These are phyloP conservation scores for Alternaria solani DNA, from an alignment of 2,329 filamentous ascomycete species.

Conservation along the genomic window DNA sequence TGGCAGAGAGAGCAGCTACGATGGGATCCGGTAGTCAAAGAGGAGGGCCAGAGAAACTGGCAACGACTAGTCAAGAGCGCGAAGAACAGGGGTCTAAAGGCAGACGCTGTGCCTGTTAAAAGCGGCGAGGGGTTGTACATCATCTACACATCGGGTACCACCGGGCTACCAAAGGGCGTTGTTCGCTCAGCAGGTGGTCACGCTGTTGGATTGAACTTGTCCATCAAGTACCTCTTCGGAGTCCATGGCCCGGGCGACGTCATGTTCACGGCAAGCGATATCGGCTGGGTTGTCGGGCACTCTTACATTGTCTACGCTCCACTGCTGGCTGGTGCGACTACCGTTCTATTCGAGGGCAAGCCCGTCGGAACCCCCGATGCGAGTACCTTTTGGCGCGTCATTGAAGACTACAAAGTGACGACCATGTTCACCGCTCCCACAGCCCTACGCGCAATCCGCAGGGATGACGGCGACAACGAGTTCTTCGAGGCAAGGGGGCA, in stretches of 20 bases:
- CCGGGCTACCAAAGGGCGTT: constrained; percentile 83
- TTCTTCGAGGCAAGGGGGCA: constrained; percentile 70
- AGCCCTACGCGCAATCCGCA: constrained; percentile 84
- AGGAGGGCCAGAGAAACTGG: constrained; percentile 80
- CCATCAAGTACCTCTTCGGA: constrained; percentile 82
- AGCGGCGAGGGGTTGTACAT: constrained; percentile 86
- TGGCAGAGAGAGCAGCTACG: constrained; percentile 82
- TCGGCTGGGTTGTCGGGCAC: constrained; percentile 86
- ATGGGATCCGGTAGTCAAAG: constrained; percentile 74
- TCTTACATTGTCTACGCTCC: constrained; percentile 88
- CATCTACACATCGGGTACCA: constrained; percentile 87
- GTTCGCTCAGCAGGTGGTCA: constrained; percentile 84
- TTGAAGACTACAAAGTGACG: constrained; percentile 86
- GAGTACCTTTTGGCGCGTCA: constrained; percentile 84
- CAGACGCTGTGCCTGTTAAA: constrained; percentile 78
- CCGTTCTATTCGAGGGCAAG: constrained; percentile 92
- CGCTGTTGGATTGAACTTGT: constrained; percentile 83
- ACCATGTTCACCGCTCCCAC: constrained; percentile 83
- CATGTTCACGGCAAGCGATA: constrained; percentile 81
- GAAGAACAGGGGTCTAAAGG: constrained; percentile 70
- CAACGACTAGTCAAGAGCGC: constrained; percentile 77
- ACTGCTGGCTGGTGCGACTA: constrained; percentile 83
- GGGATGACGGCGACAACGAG: constrained; percentile 80
- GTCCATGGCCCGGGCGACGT: constrained; percentile 86
- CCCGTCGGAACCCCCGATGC: constrained; percentile 88